Evolutionary conservation across 768 basidiomycete genomes (phyloP).

Genomic region (Grammothele lineata): DNA sequence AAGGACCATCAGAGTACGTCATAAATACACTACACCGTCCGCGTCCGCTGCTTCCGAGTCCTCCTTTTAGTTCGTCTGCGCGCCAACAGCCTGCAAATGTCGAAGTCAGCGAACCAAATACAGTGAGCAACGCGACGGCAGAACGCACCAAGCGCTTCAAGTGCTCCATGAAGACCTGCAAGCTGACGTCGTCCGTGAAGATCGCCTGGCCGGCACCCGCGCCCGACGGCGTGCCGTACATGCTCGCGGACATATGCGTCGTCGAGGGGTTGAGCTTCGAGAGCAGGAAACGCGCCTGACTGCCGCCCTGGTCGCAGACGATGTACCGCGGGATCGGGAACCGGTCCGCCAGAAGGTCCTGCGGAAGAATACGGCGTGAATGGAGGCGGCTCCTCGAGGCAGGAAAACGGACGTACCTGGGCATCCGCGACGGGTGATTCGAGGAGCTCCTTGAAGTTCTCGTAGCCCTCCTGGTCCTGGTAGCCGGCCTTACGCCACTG

Average conservation of each 20-base stretch:
- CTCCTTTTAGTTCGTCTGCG: conserved; percentile 51
- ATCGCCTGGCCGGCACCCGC: conserved; percentile 82
- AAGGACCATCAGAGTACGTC: no score
- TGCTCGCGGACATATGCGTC: conserved; percentile 89
- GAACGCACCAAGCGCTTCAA: conserved; percentile 79
- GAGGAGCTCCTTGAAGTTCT: conserved; percentile 94
- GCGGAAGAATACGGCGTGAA: conserved; percentile 85
- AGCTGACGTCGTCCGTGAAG: conserved; percentile 97
- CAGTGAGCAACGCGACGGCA: neutral
- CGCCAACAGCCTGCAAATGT: conserved; percentile 53
- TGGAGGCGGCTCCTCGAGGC: conserved; percentile 92
- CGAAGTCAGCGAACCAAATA: neutral
- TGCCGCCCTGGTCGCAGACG: conserved; percentile 95
- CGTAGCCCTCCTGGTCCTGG: conserved; percentile 98
- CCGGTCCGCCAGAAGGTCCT: conserved; percentile 93
- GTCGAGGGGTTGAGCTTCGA: conserved; percentile 97
- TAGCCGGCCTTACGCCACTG: conserved; percentile 98
- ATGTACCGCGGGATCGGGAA: conserved; percentile 98
- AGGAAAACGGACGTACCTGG: conserved; percentile 72
- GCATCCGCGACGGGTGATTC: conserved; percentile 86
- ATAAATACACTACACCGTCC: conserved; percentile 10
- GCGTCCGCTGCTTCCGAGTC: neutral
- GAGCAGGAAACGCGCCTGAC: conserved; percentile 96
- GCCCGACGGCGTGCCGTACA: conserved; percentile 77
- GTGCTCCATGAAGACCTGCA: conserved; percentile 98